phyloP scores from a whole-genome alignment of 78 protist genomes.

The Anaeramoeba flamelloides region DNA sequence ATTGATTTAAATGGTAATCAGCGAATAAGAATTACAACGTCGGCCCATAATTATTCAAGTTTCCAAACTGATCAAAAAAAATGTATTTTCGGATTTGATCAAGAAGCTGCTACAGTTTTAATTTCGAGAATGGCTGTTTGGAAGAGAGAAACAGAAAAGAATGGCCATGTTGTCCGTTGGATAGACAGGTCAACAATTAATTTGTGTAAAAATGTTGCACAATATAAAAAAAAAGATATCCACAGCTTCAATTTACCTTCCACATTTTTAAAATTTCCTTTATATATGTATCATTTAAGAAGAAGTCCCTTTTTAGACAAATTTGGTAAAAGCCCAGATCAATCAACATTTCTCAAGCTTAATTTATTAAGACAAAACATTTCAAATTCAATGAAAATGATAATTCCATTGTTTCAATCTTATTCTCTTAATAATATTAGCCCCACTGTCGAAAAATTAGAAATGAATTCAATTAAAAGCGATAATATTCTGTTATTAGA shows the following conservation, averaged over 20 bases:
- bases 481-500: conserved; percentile 78
- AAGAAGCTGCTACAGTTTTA: conserved; percentile 14
- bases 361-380: conserved; percentile 31
- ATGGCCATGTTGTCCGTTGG: neutral
- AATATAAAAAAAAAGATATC: conserved; percentile 44
- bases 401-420: conserved; percentile 77
- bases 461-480: neutral
- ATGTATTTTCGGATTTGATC: conserved; percentile 10
- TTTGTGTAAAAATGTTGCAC: conserved; percentile 14
- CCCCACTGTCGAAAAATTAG: neutral
- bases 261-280: conserved; percentile 69
- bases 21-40: conserved; percentile 3
- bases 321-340: conserved; percentile 85
- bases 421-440: conserved; percentile 36
- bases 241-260: conserved; percentile 40
- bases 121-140: conserved; percentile 3
- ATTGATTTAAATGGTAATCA: neutral
- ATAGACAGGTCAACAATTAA: conserved; percentile 51
- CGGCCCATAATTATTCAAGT: neutral
- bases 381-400: conserved; percentile 67
- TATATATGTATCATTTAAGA: conserved; percentile 91
- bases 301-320: conserved; percentile 69
- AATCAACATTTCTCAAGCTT: conserved; percentile 63
- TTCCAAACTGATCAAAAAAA: too few species aligned
- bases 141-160: neutral